phyloP scores from a whole-genome alignment of 1,139 yeast genomes.

The Sugiyamaella paludigena region DNA sequence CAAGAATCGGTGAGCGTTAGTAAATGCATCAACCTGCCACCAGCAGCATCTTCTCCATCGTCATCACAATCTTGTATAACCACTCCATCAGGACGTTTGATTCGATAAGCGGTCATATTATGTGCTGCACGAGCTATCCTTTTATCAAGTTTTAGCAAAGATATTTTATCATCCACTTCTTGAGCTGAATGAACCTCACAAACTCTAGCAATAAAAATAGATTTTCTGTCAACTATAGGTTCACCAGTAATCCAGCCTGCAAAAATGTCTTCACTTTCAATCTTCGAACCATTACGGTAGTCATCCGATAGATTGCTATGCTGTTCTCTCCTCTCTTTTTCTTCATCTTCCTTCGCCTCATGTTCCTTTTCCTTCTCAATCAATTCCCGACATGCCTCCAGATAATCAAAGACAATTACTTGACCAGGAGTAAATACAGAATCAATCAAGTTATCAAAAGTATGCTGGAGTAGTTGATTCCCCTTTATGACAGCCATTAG shows the following conservation, averaged over 20 bases:
- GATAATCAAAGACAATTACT: slow-evolving; percentile 77
- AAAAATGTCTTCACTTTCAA: slow-evolving; percentile 44
- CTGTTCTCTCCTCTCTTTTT: slow-evolving; percentile 11
- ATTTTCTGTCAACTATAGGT: slow-evolving; percentile 76
- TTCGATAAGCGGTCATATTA: slow-evolving; percentile 85
- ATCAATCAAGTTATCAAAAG: slow-evolving; percentile 39
- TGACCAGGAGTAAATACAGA: slow-evolving; percentile 54
- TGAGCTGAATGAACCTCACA: slow-evolving; percentile 57
- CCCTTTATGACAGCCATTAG: slow-evolving; percentile 36
- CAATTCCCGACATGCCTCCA: slow-evolving; percentile 57
- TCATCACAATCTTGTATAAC: slow-evolving; percentile 85
- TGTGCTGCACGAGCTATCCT: slow-evolving; percentile 70
- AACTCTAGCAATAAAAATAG: slow-evolving; percentile 81
- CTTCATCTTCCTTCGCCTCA: slow-evolving; percentile 26
- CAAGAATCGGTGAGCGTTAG: slow-evolving; percentile 60
- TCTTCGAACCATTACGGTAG: slow-evolving; percentile 26
- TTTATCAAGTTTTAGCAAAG: slow-evolving; percentile 56
- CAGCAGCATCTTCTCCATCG: slow-evolving; percentile 98
- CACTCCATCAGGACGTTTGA: slow-evolving; percentile 50
- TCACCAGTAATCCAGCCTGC: slow-evolving; percentile 76
- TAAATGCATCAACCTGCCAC: slow-evolving; percentile 78
- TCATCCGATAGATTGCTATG: slow-evolving; percentile 5
- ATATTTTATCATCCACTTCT: slow-evolving; percentile 58
- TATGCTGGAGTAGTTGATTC: slow-evolving; percentile 44
- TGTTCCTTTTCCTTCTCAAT: slow-evolving; percentile 17